phyloP scores from a whole-genome alignment of 805 yeast species.

The Saturnispora hagleri region DNA sequence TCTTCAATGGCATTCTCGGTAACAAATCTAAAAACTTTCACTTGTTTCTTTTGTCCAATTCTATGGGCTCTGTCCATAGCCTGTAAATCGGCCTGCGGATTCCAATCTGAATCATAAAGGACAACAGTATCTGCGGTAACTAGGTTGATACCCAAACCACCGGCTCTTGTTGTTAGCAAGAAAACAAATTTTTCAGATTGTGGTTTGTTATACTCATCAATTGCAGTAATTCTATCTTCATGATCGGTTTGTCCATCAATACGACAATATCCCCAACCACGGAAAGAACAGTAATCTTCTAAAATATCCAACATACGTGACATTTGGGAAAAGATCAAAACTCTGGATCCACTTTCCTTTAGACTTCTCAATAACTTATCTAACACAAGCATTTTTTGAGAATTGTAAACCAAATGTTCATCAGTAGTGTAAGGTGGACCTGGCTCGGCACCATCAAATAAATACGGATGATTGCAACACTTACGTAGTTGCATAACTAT shows the following conservation, averaged over 20 bases:
- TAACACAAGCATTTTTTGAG: constrained; percentile 84
- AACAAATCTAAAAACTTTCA: constrained; percentile 81
- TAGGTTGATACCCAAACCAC: constrained; percentile 90
- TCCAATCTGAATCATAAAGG: constrained; percentile 91
- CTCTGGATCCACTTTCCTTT: constrained; percentile 74
- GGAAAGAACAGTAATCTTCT: constrained; percentile 83
- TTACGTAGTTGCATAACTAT: constrained; percentile 95
- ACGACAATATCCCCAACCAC: constrained; percentile 81
- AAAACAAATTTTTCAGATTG: constrained; percentile 77
- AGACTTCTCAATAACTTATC: constrained; percentile 73
- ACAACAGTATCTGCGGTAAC: constrained; percentile 89
- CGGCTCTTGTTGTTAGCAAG: constrained; percentile 88
- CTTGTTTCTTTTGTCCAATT: constrained; percentile 96
- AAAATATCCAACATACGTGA: constrained; percentile 78
- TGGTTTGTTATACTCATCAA: constrained; percentile 83
- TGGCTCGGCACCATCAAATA: constrained; percentile 98
- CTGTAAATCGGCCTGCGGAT: constrained; percentile 95
- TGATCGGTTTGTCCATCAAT: constrained; percentile 92
- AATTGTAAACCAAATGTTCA: constrained; percentile 82
- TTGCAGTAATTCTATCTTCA: constrained; percentile 85
- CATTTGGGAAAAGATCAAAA: constrained; percentile 90
- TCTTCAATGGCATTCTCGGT: constrained; percentile 96
- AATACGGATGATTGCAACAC: constrained; percentile 94
- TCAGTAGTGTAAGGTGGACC: constrained; percentile 97
- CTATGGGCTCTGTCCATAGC: constrained; percentile 98